Conservation (phyloP, 1,139 yeast genomes). For the Spencermartinsiella ligniputridi region DNA sequence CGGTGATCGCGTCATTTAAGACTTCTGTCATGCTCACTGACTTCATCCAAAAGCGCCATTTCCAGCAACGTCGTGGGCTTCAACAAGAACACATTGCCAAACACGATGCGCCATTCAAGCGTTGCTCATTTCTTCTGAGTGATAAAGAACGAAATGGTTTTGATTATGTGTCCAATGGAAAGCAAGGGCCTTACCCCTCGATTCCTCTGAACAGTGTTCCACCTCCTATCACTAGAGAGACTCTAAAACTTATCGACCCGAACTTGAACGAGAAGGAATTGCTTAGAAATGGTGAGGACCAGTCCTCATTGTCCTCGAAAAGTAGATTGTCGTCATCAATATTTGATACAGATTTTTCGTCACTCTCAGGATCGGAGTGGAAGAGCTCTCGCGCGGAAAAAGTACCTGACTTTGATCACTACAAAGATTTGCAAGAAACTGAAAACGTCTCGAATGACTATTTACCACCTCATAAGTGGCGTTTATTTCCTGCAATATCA, state of each 20-base stretch:
- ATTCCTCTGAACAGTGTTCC: constrained; percentile 63
- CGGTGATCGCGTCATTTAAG: constrained; percentile 36
- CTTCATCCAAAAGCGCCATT: constrained; percentile 53
- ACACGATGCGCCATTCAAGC: constrained; percentile 80
- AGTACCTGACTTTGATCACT: not conserved
- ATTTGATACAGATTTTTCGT: not conserved
- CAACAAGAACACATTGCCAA: constrained; percentile 64
- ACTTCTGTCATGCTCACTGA: constrained; percentile 59
- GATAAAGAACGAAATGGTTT: constrained; percentile 42
- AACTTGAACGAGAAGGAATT: constrained; percentile 12
- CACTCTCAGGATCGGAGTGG: constrained; percentile 3
- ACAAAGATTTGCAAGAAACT: constrained; percentile 3
- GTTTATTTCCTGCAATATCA: constrained; percentile 10
- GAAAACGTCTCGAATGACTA: constrained; percentile 15
- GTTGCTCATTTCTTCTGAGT: constrained; percentile 67
- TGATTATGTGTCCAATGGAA: constrained; percentile 37
- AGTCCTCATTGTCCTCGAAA: constrained; percentile 8
- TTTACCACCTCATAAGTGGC: constrained; percentile 27
- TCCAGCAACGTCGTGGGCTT: constrained; percentile 41
- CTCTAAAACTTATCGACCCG: constrained; percentile 25
- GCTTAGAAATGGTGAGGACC: constrained; percentile 9
- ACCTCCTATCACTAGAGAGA: constrained; percentile 48
- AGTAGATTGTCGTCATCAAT: constrained; percentile 7
- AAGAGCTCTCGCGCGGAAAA: constrained; percentile 8
- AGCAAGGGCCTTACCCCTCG: constrained; percentile 49